phyloP scores from a whole-genome alignment of 1,284 basidiomycete genomes.

The Cutaneotrichosporon mucoides region DNA sequence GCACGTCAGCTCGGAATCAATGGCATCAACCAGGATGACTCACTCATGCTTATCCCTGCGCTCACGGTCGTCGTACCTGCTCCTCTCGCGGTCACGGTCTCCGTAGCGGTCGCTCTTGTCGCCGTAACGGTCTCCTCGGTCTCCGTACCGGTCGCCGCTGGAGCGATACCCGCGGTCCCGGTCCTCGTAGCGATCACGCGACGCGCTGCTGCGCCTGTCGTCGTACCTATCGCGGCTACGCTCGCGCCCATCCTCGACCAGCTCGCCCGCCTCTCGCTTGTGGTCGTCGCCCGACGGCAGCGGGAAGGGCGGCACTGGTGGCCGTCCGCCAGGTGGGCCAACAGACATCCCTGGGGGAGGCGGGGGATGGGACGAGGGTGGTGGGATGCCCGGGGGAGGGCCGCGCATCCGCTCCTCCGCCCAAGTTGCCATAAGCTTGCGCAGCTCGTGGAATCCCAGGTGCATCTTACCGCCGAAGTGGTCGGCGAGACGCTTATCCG shows the following conservation, averaged over 20 bases:
- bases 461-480: slow-evolving; percentile 99
- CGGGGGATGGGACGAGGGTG: slow-evolving; percentile 20
- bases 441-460: slow-evolving; percentile 93
- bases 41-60: slow-evolving; percentile 20
- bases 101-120: slow-evolving; percentile 40
- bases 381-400: slow-evolving; percentile 4
- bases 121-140: slow-evolving; percentile 35
- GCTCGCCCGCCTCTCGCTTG: slow-evolving; percentile 47
- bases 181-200: slow-evolving; percentile 24
- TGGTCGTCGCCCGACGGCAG: slow-evolving; percentile 35
- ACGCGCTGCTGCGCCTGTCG: slow-evolving; percentile 34
- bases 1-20: background rate
- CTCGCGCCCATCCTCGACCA: slow-evolving; percentile 51
- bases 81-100: slow-evolving; percentile 26
- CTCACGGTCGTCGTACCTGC: slow-evolving; percentile 24
- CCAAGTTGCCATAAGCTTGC: slow-evolving; percentile 86
- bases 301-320: slow-evolving; percentile 26
- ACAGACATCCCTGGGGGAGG: background rate
- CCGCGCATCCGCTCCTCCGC: slow-evolving; percentile 81
- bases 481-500: slow-evolving; percentile 96
- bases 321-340: slow-evolving; percentile 13
- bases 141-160: slow-evolving; percentile 16
- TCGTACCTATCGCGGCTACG: slow-evolving; percentile 57
- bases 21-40: slow-evolving; percentile 1
- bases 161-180: background rate